phyloP scores from a whole-genome alignment of 2,329 filamentous ascomycete genomes.

The Pseudophaeomoniella oleicola region DNA sequence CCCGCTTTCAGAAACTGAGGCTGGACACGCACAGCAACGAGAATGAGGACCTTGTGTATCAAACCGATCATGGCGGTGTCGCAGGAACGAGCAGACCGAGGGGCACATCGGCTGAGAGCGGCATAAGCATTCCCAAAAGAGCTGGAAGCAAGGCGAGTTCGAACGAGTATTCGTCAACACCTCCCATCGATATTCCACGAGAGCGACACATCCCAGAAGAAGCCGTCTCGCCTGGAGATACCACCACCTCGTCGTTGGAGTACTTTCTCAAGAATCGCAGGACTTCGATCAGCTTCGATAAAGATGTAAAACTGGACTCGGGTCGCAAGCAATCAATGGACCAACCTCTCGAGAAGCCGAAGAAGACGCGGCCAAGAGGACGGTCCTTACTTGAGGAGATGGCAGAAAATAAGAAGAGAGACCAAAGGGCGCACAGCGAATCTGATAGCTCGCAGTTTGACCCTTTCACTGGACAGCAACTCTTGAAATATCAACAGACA shows the following conservation, averaged over 20 bases:
- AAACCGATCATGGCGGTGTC: background rate
- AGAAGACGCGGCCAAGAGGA: constrained; percentile 10
- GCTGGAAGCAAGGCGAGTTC: background rate
- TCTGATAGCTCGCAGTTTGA: constrained; percentile 10
- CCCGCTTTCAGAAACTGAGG: constrained; percentile 19
- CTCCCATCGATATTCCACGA: constrained; percentile 8
- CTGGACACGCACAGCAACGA: constrained; percentile 21
- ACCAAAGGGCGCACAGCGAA: constrained; percentile 11
- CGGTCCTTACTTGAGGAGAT: constrained; percentile 8
- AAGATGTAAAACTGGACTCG: constrained; percentile 24
- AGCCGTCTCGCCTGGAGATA: constrained; percentile 14
- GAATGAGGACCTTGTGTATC: background rate
- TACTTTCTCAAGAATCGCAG: constrained; percentile 24
- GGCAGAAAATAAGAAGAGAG: constrained; percentile 3
- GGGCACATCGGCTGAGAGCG: constrained; percentile 4
- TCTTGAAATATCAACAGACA: constrained; percentile 7
- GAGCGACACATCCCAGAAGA: constrained; percentile 1
- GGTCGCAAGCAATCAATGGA: constrained; percentile 22
- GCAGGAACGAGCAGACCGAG: background rate
- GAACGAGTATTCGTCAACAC: constrained; percentile 6
- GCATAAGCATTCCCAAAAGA: constrained; percentile 2
- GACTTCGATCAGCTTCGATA: constrained; percentile 27
- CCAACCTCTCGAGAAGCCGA: constrained; percentile 21
- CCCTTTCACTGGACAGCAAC: constrained; percentile 10
- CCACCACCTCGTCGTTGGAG: constrained; percentile 23